Evolutionary conservation across 352 stramenopile species (phyloP).

Genomic region (Globisporangium takayamanum): DNA sequence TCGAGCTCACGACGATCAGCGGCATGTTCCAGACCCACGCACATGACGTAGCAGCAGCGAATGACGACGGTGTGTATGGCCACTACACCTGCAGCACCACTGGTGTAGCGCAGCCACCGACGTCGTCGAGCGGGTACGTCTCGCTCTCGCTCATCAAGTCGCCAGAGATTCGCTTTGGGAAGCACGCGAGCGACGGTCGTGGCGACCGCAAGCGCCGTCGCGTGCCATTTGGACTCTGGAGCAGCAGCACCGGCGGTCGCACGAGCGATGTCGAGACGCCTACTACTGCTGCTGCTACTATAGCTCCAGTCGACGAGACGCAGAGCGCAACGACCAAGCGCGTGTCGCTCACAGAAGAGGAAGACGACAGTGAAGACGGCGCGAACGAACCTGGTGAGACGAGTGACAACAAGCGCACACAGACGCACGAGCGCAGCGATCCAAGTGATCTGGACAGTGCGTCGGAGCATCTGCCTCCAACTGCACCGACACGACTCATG

Average conservation of each 20-base stretch:
- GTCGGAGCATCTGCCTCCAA: constrained; percentile 8
- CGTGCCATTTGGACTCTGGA: constrained; percentile 33
- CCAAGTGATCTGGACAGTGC: too few species aligned
- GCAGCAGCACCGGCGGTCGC: constrained; percentile 3
- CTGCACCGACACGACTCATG: constrained; percentile 35
- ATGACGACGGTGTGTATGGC: constrained; percentile 3
- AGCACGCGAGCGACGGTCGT: constrained; percentile 34
- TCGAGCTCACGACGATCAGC: constrained; percentile 33
- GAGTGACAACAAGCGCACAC: not conserved
- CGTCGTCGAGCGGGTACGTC: constrained; percentile 55
- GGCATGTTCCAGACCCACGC: constrained; percentile 22
- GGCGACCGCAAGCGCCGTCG: constrained; percentile 55
- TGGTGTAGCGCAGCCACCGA: constrained; percentile 10
- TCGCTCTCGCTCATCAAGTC: constrained; percentile 70
- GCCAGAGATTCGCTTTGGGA: constrained; percentile 71
- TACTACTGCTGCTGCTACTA: not conserved
- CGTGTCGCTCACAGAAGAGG: constrained; percentile 15
- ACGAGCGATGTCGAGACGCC: not conserved
- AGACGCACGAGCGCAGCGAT: not conserved
- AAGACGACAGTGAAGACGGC: constrained; percentile 25
- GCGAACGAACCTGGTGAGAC: constrained; percentile 21
- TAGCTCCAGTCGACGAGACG: not conserved
- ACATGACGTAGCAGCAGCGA: constrained; percentile 18
- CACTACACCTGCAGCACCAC: constrained; percentile 12
- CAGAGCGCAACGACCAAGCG: constrained; percentile 12